Evolutionary conservation across 176 grass and related monocot genomes (phyloP), one percentile per base, ranked within the genome.

Genomic region (Carex kokanica): DNA sequence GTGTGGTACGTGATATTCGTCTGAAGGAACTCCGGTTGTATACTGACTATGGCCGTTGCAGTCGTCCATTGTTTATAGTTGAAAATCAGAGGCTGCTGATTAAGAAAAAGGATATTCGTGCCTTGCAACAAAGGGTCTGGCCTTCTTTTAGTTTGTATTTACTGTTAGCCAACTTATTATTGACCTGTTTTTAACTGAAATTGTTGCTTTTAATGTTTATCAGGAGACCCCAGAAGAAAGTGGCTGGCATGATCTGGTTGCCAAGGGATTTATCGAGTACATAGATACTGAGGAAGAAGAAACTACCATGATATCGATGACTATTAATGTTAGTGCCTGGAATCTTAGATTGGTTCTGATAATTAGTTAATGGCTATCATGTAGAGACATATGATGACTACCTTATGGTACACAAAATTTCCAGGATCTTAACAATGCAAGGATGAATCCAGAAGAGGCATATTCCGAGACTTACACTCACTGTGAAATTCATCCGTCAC

Each of bases 201-300:
- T 64, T 84, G 14, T 81, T 14, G 4, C 81, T 32, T 53, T 82
- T n/a, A 81, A 20, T 74, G 29, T 60, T 88, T 89, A 87, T 85
- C 84, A 99, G 96, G 96, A 95, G 84, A 85, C 89, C 73, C 96
- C 91, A 57, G 96, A 95, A 2, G 96, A 95, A 85, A 91, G 80
- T 64, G 80, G 93, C 32, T 99, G 96, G 96, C 91, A 99, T 88
- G 91, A 95, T 79, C 86, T 99, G 61, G 91, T 99, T 64, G 85
- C 89, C 32, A 99, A 99, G 90, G 96, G 96, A 83, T 95, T 88
- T 86, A 95, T 95, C 78, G 96, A 99, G 63, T 95, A 95, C 78
- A 95, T 99, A 86, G 96, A 99, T 70, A 95, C 96, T 6, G 91
- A 95, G 87, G 96, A 99, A 79, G 96, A 99, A 85, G 96, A 99